These are phyloP conservation scores for Fallopia convolvulus DNA, from an alignment of 148 eudicot genomes.

Conservation along the genomic window DNA sequence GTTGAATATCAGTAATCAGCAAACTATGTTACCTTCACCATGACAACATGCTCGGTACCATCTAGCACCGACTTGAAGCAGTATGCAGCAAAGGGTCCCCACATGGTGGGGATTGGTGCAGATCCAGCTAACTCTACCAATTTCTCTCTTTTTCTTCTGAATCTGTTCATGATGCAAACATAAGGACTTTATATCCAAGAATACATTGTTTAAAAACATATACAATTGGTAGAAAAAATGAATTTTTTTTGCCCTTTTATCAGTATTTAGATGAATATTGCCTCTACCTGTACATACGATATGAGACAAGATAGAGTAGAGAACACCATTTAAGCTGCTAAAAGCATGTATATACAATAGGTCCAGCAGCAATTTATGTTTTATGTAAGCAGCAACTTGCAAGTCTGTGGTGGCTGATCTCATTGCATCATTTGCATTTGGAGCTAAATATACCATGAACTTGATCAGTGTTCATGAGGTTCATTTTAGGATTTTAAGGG, in stretches of 20 bases:
- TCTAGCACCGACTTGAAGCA: constrained; percentile 55
- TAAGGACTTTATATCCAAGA: not conserved
- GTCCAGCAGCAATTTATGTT: not conserved
- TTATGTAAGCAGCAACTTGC: not conserved
- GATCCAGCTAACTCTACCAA: constrained; percentile 49
- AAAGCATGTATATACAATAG: not conserved
- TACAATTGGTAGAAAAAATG: not conserved
- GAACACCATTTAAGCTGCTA: not conserved
- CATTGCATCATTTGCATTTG: not conserved
- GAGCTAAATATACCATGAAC: not conserved
- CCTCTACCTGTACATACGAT: not conserved
- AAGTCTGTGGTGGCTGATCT: not conserved
- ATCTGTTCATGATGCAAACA: constrained; percentile 29
- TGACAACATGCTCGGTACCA: constrained; percentile 62
- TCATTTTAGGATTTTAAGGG: not conserved
- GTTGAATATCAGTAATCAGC: not conserved
- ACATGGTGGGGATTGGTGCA: constrained; percentile 57
- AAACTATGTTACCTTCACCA: constrained; percentile 55
- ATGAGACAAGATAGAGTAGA: not conserved
- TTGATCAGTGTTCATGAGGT: not conserved
- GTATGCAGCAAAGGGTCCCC: constrained; percentile 62
- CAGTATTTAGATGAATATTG: not conserved
- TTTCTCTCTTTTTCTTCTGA: constrained; percentile 55
- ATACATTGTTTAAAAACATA: not conserved
- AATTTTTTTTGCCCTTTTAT: not conserved